Conservation (phyloP, 106 monocot genomes). For the Cymbidium sinense region DNA sequence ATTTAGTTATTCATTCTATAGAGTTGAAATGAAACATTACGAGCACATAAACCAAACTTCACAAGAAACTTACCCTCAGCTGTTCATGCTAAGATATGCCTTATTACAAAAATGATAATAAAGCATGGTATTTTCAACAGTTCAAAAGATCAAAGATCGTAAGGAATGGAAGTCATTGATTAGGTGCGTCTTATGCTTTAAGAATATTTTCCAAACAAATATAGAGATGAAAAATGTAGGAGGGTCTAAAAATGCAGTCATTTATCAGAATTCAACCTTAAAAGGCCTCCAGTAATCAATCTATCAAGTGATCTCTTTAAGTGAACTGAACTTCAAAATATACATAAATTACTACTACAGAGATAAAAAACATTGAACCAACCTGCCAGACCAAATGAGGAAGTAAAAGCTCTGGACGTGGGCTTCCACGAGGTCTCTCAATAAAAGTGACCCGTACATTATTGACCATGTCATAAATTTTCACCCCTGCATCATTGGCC, state of each 20-base stretch:
- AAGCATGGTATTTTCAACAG: background rate
- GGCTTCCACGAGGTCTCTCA: constrained; percentile 78
- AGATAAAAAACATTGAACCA: background rate
- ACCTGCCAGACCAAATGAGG: constrained; percentile 99
- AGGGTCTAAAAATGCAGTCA: background rate
- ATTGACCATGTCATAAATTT: constrained; percentile 89
- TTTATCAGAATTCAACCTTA: background rate
- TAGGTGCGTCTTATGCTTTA: background rate
- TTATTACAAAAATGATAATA: background rate
- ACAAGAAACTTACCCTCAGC: background rate
- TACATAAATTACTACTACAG: background rate
- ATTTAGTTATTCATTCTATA: background rate
- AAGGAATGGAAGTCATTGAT: background rate
- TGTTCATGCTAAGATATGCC: background rate
- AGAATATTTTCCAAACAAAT: background rate
- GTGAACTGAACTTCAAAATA: background rate
- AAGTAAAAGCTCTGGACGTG: constrained; percentile 79
- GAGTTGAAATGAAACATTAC: background rate
- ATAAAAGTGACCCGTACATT: constrained; percentile 85
- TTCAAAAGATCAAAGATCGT: background rate
- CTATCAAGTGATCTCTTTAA: background rate
- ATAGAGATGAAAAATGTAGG: background rate
- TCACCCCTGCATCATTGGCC: constrained; percentile 96
- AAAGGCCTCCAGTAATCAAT: background rate
- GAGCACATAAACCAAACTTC: background rate